phyloP scores from a whole-genome alignment of 257 asterid species.

The Capsicum baccatum region DNA sequence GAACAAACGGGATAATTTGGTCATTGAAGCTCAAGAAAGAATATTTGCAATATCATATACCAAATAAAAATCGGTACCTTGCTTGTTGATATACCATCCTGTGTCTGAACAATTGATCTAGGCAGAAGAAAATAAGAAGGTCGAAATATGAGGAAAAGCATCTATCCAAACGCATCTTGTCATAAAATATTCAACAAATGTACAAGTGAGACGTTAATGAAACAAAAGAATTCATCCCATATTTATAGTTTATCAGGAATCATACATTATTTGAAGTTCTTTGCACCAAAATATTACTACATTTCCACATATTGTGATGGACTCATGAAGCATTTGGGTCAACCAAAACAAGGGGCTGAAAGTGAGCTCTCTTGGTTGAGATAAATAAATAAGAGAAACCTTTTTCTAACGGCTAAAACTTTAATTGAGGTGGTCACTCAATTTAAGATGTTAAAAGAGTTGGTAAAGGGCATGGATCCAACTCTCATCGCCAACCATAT shows the following conservation, averaged over 20 bases:
- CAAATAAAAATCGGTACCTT: constrained; percentile 36
- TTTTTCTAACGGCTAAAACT: neutral
- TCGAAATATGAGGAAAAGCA: neutral
- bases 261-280: neutral
- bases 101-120: constrained; percentile 39
- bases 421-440: constrained; percentile 17
- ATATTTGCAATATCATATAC: neutral
- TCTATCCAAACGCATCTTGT: constrained; percentile 2
- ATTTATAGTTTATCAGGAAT: neutral
- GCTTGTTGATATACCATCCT: constrained; percentile 8
- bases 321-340: neutral
- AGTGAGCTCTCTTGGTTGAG: constrained; percentile 12
- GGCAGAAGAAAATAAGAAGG: neutral
- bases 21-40: neutral
- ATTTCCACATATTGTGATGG: neutral
- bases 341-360: neutral
- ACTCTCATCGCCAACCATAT: neutral
- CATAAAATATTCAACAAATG: neutral
- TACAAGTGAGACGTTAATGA: neutral
- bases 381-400: neutral
- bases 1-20: neutral
- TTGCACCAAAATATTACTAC: neutral
- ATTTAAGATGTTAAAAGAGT: neutral
- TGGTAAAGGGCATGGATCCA: neutral
- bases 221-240: constrained; percentile 6